Evolutionary conservation across 169 alveolate genomes (phyloP).

Genomic region (Perkinsus marinus): DNA sequence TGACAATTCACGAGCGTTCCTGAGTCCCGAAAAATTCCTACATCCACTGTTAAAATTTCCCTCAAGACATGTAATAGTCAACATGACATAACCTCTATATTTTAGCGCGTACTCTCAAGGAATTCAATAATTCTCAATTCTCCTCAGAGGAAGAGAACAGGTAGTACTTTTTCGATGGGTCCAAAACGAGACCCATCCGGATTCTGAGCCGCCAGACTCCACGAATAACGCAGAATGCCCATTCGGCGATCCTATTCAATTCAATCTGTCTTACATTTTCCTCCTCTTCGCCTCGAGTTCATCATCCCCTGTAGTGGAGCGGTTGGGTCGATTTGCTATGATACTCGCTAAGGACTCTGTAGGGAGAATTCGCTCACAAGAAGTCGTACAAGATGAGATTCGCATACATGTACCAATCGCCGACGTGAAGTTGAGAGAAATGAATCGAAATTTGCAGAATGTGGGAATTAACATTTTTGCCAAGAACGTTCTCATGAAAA

Average conservation of each 20-base stretch:
- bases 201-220: too few species aligned
- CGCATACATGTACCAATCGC: too few species aligned
- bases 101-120: too few species aligned
- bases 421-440: background rate
- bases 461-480: too few species aligned
- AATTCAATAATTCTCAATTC: too few species aligned
- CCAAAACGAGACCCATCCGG: too few species aligned
- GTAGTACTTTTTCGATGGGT: too few species aligned
- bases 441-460: background rate
- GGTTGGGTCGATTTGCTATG: background rate
- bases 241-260: background rate
- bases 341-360: background rate
- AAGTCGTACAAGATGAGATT: background rate
- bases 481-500: too few species aligned
- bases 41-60: too few species aligned
- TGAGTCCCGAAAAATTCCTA: background rate
- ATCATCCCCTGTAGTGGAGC: background rate
- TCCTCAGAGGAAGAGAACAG: too few species aligned
- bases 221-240: background rate
- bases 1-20: background rate
- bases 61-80: too few species aligned
- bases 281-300: background rate
- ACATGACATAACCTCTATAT: too few species aligned
- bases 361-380: background rate
- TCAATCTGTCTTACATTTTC: background rate